Conservation (phyloP, 2,329 filamentous ascomycete species). For the Talaromyces sp. region DNA sequence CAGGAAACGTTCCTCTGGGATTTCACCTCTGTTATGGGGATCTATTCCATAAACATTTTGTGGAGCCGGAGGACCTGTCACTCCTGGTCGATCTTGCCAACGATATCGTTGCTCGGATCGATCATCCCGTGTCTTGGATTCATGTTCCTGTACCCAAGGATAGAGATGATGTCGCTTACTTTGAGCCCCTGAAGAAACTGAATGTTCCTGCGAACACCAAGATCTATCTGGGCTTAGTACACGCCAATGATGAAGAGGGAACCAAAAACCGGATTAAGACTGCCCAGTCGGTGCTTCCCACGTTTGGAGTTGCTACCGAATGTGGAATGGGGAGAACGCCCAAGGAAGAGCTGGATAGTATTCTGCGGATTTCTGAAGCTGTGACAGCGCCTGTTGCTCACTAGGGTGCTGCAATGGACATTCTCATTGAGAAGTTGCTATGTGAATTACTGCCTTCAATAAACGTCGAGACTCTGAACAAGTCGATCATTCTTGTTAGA, state of each 20-base stretch:
- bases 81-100: slow-evolving; percentile 35
- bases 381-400: no score
- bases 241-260: slow-evolving; percentile 33
- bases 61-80: slow-evolving; percentile 35
- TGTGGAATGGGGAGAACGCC: no score
- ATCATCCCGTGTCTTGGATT: slow-evolving; percentile 33
- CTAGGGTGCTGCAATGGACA: no score
- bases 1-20: slow-evolving; percentile 34
- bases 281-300: slow-evolving; percentile 22
- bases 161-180: slow-evolving; percentile 32
- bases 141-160: slow-evolving; percentile 42
- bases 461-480: no score
- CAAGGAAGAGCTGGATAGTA: no score
- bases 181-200: slow-evolving; percentile 32
- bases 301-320: no score
- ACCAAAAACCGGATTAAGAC: slow-evolving; percentile 33
- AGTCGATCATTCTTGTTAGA: no score
- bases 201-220: slow-evolving; percentile 22
- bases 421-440: no score
- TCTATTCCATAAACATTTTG: slow-evolving; percentile 38
- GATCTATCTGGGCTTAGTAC: slow-evolving; percentile 38
- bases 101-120: slow-evolving; percentile 19
- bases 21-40: slow-evolving; percentile 48
- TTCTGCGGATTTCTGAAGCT: no score
- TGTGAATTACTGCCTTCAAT: no score